Evolutionary conservation across 345 rosid species (phyloP).

Genomic region (Pelargonium nanum): DNA sequence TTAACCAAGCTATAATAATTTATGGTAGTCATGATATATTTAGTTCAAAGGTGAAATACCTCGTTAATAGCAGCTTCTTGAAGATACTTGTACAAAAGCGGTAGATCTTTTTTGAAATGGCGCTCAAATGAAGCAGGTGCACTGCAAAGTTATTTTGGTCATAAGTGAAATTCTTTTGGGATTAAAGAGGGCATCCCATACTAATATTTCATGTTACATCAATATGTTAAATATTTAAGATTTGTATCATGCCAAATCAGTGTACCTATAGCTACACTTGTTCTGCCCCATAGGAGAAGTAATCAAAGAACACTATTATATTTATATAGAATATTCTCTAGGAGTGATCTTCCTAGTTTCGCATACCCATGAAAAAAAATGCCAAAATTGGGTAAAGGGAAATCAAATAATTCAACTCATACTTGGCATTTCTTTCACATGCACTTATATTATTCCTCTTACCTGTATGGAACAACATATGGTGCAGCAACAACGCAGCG

Average conservation of each 20-base stretch:
- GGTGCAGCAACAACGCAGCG: constrained; percentile 79
- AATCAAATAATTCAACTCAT: not conserved
- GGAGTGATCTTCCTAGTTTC: not conserved
- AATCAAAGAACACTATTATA: too few relatives aligned
- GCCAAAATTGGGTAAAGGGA: not conserved
- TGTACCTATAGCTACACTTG: too few relatives aligned
- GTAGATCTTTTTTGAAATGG: constrained; percentile 49
- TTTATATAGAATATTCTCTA: too few relatives aligned
- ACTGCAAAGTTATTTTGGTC: constrained; percentile 20
- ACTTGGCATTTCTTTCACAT: not conserved
- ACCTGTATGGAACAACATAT: constrained; percentile 93
- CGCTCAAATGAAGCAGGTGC: constrained; percentile 72
- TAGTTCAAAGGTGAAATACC: constrained; percentile 28
- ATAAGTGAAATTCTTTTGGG: not conserved
- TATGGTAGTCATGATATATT: not conserved
- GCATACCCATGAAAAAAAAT: not conserved
- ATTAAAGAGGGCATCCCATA: not conserved
- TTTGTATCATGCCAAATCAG: too few relatives aligned
- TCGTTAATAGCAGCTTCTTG: constrained; percentile 53
- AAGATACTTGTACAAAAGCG: constrained; percentile 51
- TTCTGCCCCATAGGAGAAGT: too few relatives aligned
- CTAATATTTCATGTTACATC: too few relatives aligned
- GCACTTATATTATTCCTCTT: constrained; percentile 1
- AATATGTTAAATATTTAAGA: too few relatives aligned
- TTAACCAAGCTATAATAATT: too few relatives aligned